Evolutionary conservation across 345 rosid species (phyloP).

Genomic region (Durio zibethinus): DNA sequence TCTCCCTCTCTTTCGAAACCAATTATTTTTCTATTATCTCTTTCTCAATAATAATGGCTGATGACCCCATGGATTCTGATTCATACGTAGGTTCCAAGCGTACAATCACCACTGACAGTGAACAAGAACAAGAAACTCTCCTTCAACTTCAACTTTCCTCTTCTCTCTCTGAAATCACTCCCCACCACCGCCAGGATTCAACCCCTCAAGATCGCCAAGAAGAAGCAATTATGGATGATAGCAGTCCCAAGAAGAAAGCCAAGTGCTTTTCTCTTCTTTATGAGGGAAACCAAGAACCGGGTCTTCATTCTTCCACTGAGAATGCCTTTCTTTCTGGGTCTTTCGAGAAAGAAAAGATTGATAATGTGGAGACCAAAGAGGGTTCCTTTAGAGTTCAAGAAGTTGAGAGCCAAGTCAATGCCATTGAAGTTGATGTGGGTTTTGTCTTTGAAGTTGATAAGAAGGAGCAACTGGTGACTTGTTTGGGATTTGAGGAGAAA

Average conservation of each 20-base stretch:
- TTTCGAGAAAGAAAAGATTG: conserved; percentile 20
- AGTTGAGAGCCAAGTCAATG: conserved; percentile 1
- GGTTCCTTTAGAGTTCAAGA: conserved; percentile 25
- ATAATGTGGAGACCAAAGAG: conserved; percentile 16
- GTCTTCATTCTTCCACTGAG: conserved; percentile 11
- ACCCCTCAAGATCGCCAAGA: neutral
- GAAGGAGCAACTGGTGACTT: conserved; percentile 16
- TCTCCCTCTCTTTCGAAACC: neutral
- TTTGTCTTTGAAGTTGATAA: conserved; percentile 5
- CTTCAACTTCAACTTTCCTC: neutral
- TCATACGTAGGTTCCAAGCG: conserved; percentile 13
- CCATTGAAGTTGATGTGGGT: neutral
- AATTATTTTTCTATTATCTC: neutral
- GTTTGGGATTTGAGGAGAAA: conserved; percentile 15
- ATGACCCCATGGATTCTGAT: conserved; percentile 6
- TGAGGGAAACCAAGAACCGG: conserved; percentile 17
- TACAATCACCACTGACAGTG: conserved; percentile 11
- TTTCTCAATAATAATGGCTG: conserved; percentile 7
- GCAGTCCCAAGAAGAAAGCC: conserved; percentile 26
- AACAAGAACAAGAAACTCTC: conserved; percentile 11
- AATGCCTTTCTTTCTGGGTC: conserved; percentile 21
- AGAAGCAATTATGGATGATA: conserved; percentile 21
- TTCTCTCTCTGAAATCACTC: neutral
- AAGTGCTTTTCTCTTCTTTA: conserved; percentile 18
- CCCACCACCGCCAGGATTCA: conserved; percentile 4